Evolutionary conservation across 176 grass and related monocot species (phyloP).

Genomic region (Triticum monococcum): DNA sequence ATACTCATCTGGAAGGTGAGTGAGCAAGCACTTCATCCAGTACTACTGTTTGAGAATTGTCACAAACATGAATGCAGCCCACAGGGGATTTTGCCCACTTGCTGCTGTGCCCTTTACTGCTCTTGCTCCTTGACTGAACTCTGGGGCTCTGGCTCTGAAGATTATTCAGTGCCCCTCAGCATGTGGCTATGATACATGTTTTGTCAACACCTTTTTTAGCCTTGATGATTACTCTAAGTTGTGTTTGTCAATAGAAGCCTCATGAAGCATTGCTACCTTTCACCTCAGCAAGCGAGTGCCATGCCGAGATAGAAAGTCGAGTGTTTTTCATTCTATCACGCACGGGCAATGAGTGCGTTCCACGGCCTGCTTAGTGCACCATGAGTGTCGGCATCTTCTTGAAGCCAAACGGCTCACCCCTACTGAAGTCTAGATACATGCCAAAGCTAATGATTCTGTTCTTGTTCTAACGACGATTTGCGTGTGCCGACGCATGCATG

Average conservation of each 20-base stretch:
- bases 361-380: background rate
- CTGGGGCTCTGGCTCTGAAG: conserved; percentile 31
- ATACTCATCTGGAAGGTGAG: conserved; percentile 98
- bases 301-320: conserved; percentile 21
- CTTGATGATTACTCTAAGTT: conserved; percentile 43
- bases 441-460: background rate
- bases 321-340: conserved; percentile 31
- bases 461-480: background rate
- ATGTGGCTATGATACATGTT: background rate
- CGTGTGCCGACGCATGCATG: too few relatives aligned
- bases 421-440: background rate
- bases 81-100: conserved; percentile 39
- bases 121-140: conserved; percentile 34
- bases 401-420: background rate
- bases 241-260: conserved; percentile 37
- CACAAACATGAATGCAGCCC: conserved; percentile 4
- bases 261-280: conserved; percentile 45
- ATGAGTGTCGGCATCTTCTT: background rate
- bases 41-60: conserved; percentile 5
- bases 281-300: conserved; percentile 29
- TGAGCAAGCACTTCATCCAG: conserved; percentile 31
- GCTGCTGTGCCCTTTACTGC: conserved; percentile 41
- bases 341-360: conserved; percentile 38
- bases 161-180: conserved; percentile 3
- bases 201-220: conserved; percentile 36